Percentiles rank a stretch among this genome's conserved stretches.
phyloP scores from a whole-genome alignment of 2,329 filamentous ascomycete species.

The Gremmenia infestans region DNA sequence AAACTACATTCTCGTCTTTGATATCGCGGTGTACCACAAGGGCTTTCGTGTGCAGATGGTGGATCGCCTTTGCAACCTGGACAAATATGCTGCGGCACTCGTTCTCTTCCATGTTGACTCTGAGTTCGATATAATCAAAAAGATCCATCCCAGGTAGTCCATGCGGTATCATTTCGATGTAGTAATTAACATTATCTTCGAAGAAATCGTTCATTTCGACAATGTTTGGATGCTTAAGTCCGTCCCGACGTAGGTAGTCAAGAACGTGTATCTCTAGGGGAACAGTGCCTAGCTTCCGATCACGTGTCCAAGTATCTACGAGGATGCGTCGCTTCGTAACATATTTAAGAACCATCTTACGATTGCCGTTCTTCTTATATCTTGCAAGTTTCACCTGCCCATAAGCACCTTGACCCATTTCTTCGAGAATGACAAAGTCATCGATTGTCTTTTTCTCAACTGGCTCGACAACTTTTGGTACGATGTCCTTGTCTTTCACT shows the following conservation, averaged over 20 bases:
- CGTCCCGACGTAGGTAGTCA: conserved; percentile 79
- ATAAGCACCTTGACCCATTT: conserved; percentile 98
- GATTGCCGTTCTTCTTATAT: conserved; percentile 68
- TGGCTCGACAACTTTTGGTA: conserved; percentile 33
- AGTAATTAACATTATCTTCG: conserved; percentile 86
- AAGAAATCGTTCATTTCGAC: conserved; percentile 71
- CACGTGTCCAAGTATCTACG: conserved; percentile 96
- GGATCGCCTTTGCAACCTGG: conserved; percentile 83
- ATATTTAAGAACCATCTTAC: conserved; percentile 93
- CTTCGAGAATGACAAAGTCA: conserved; percentile 89
- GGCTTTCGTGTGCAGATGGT: conserved; percentile 87
- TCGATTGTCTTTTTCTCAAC: conserved; percentile 74
- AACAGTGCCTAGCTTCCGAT: conserved; percentile 87
- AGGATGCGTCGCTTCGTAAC: conserved; percentile 95
- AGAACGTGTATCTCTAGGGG: conserved; percentile 96
- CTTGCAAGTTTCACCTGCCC: conserved; percentile 94
- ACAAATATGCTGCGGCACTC: conserved; percentile 94
- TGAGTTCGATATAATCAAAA: conserved; percentile 97
- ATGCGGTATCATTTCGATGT: conserved; percentile 97
- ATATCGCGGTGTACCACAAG: conserved; percentile 95
- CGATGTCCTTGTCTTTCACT: conserved; percentile 29
- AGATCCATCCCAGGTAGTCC: conserved; percentile 96
- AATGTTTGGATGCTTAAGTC: conserved; percentile 62
- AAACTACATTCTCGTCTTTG: conserved; percentile 96
- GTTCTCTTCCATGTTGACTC: conserved; percentile 90